Evolutionary conservation across 1,139 yeast species (phyloP).

Genomic region (Hansenula lynferdii): DNA sequence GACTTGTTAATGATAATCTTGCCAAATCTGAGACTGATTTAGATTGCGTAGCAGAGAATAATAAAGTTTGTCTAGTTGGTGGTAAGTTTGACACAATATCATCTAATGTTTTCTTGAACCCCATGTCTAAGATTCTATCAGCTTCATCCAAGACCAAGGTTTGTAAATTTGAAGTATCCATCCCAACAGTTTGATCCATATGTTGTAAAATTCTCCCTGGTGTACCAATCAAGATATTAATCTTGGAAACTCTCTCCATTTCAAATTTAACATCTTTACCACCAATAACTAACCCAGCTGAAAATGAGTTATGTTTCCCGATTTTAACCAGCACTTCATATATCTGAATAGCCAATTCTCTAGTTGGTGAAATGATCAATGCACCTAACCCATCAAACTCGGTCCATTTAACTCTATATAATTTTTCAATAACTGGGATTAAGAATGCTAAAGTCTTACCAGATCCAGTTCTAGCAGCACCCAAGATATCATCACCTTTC

Average conservation of each 20-base stretch:
- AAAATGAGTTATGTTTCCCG: slow-evolving; percentile 74
- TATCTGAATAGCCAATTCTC: slow-evolving; percentile 92
- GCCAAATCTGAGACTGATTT: slow-evolving; percentile 87
- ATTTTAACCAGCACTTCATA: slow-evolving; percentile 85
- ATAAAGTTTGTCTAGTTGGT: slow-evolving; percentile 76
- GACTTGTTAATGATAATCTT: slow-evolving; percentile 76
- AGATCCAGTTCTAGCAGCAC: slow-evolving; percentile 95
- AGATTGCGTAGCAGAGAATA: slow-evolving; percentile 93
- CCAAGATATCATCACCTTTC: slow-evolving; percentile 79
- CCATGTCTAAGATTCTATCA: slow-evolving; percentile 95
- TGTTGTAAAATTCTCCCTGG: slow-evolving; percentile 96
- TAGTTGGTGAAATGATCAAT: slow-evolving; percentile 83
- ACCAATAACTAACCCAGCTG: slow-evolving; percentile 96
- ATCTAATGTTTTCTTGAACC: slow-evolving; percentile 85
- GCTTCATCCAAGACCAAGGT: slow-evolving; percentile 91
- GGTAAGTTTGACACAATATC: slow-evolving; percentile 82
- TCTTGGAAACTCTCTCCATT: slow-evolving; percentile 74
- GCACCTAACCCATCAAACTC: slow-evolving; percentile 94
- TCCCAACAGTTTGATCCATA: slow-evolving; percentile 87
- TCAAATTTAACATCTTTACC: slow-evolving; percentile 92
- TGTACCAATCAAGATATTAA: slow-evolving; percentile 89
- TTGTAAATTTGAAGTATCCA: slow-evolving; percentile 77
- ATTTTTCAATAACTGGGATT: slow-evolving; percentile 74
- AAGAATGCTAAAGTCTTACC: slow-evolving; percentile 94
- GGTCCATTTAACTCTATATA: slow-evolving; percentile 73